Base-by-base conservation (phyloP, 306 rosid genomes). In the Vigna hirtella region DNA sequence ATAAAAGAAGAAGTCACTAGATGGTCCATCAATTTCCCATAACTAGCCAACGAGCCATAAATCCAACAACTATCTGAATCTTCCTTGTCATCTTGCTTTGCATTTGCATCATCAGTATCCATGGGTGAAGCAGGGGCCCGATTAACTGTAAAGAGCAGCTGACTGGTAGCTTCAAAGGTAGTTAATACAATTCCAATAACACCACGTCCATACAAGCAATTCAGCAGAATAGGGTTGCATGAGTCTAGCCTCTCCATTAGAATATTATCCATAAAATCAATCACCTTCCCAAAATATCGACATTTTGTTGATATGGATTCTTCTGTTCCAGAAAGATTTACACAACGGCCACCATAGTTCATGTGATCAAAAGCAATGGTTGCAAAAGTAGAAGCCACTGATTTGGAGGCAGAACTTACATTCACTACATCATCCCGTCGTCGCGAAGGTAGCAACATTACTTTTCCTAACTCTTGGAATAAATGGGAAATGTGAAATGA, bases 151-250 rank as follows among this genome's bases (percentile, higher is more conserved):
- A 93, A 91, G 78, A 91, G 94, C 81, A 96, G 85, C 83, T 96
- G 97, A 83, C 99, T 96, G 63, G 99, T 96, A 65, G 99, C 99
- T 83, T 90, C 99, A 90, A 96, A 96, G 62, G 99, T 96, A 68
- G 98, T 96, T 90, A 96, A 83, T 48, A 96, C 91, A 83, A 88
- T 91, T 59, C 88, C 91, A 83, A 90, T 56, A 79, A 93, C 98
- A 82, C 98, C 99, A 71, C 82, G 88, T 45, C 97, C 97, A 85
- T 90, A 96, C 77, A 96, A 83, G 88, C 96, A 96, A 87, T 96
- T 96, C 84, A 96, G 75, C 53, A 96, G 77, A 84, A 96, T 88
- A 45, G 97, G 91, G 73, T 96, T 96, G 88, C 97, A 93, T 20
- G 99, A 93, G 84, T 96, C 99, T 48, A 90, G 86, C 85, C 97